These are phyloP conservation scores for Pythium dissotocum DNA, from an alignment of 352 stramenopile genomes.

Conservation along the genomic window DNA sequence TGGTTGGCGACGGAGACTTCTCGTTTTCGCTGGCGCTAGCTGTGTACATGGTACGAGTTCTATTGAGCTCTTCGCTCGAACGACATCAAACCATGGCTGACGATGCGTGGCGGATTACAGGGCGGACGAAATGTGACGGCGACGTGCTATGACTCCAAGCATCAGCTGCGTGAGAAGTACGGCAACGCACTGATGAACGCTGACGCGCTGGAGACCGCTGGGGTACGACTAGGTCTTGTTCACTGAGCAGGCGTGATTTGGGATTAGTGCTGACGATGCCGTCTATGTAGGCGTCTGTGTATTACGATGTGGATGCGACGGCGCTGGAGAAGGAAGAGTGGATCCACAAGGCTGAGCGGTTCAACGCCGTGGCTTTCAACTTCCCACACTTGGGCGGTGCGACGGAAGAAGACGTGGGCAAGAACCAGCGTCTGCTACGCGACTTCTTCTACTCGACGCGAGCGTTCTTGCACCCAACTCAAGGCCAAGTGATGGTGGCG, in stretches of 20 bases:
- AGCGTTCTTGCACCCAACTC: constrained; percentile 53
- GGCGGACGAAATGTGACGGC: constrained; percentile 66
- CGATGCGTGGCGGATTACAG: constrained; percentile 22
- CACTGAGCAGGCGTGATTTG: too few species aligned
- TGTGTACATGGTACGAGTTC: constrained; percentile 55
- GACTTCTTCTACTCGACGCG: constrained; percentile 77
- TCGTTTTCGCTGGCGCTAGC: constrained; percentile 79
- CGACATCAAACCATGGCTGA: background rate
- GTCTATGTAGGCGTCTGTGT: constrained; percentile 45
- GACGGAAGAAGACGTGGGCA: constrained; percentile 79
- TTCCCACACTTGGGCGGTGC: constrained; percentile 85
- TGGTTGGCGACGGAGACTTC: constrained; percentile 86
- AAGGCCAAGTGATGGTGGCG: constrained; percentile 70
- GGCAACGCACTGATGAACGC: constrained; percentile 62
- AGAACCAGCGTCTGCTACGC: constrained; percentile 78
- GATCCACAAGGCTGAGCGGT: constrained; percentile 43
- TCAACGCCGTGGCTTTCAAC: constrained; percentile 83
- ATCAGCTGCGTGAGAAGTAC: constrained; percentile 76
- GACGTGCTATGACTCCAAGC: constrained; percentile 76
- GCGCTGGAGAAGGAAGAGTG: constrained; percentile 57
- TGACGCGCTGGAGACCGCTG: constrained; percentile 69
- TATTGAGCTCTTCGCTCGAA: background rate
- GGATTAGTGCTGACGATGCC: constrained; percentile 4
- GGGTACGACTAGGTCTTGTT: constrained; percentile 28
- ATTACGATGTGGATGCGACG: constrained; percentile 74